Evolutionary conservation across 106 monocot species (phyloP), one percentile per base, ranked within the genome.

Genomic region (Narthecium ossifragum): DNA sequence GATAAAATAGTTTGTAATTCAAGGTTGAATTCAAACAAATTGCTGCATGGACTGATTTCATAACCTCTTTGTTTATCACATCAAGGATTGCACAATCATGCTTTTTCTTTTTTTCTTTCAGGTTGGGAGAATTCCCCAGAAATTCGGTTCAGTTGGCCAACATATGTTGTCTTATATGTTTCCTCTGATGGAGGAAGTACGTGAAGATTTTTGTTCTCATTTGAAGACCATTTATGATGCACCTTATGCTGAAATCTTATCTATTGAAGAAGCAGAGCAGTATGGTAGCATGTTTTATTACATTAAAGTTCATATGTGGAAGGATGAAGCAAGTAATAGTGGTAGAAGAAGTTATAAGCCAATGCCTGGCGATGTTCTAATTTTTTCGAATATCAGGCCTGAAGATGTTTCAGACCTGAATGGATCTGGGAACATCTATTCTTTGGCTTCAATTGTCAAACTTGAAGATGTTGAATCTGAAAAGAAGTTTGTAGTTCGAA

Each of bases 181-280:
- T 45, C 70, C 70, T 15, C 34, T 70, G 12, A 7, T 70, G 15
- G 70, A 70, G 33, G 70, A 70, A 31, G 31, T 54, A 14, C 70
- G 62, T 0, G 2, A 3, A 27, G 60, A 61, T 29, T 13, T 70
- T 8, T 70, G 29, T 17, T 61, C 70, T 25, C 31, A 15, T 15
- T 26, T 70, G 51, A 21, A 45, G 31, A 32, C 0, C 5, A 31
- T 54, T 24, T 21, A 38, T 31, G 21, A 6, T 33, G 53, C 54
- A 13, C 61, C 70, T 24, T 45, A 33, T 46, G 21, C 61, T 7
- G 39, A 61, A 24, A 43, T 70, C 18, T 2, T 15, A 22, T 26
- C 11, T 47, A 6, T 62, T 43, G 25, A 51, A 34, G 26, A 18
- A 11, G 21, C 43, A 8, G 23, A 46, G 6, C 0, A 2, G 24